These are phyloP conservation scores for Tolypocladium paradoxum DNA, from an alignment of 2,329 filamentous ascomycete species.

Conservation along the genomic window DNA sequence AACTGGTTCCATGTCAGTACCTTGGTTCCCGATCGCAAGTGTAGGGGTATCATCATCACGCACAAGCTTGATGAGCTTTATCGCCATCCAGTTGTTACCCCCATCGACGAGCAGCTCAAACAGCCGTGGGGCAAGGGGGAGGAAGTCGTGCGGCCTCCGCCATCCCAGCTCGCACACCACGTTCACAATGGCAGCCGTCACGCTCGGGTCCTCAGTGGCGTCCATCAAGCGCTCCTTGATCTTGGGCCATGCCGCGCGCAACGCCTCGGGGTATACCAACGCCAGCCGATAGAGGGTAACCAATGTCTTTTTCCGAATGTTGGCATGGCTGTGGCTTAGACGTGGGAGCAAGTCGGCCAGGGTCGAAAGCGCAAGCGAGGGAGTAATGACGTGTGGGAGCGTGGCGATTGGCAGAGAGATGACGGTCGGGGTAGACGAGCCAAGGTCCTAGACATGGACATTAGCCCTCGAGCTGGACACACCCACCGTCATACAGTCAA, in stretches of 20 bases:
- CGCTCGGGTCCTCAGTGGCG: constrained; percentile 78
- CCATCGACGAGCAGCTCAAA: constrained; percentile 89
- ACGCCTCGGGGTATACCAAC: constrained; percentile 89
- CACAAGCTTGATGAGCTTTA: constrained; percentile 95
- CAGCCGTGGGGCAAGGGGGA: constrained; percentile 79
- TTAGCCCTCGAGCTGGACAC: background rate
- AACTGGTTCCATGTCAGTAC: constrained; percentile 51
- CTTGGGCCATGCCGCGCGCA: constrained; percentile 90
- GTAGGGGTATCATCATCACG: background rate
- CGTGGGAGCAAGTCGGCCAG: constrained; percentile 79
- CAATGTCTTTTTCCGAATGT: constrained; percentile 89
- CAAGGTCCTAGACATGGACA: constrained; percentile 46
- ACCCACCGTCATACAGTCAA: background rate
- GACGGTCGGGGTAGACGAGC: constrained; percentile 58
- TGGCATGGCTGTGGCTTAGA: constrained; percentile 73
- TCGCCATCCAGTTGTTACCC: constrained; percentile 99
- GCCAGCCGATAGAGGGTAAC: constrained; percentile 90
- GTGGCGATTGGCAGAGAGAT: constrained; percentile 81
- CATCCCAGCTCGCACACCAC: constrained; percentile 94
- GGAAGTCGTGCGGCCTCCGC: constrained; percentile 85
- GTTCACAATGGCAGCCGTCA: constrained; percentile 92
- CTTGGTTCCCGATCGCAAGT: background rate
- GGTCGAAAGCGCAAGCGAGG: constrained; percentile 81
- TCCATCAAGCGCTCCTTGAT: constrained; percentile 93
- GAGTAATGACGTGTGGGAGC: constrained; percentile 89